Percentiles rank a stretch among this genome's conserved stretches.
These are phyloP conservation scores for Colletotrichum melonis DNA, from an alignment of 2,329 filamentous ascomycete species.

Conservation along the genomic window DNA sequence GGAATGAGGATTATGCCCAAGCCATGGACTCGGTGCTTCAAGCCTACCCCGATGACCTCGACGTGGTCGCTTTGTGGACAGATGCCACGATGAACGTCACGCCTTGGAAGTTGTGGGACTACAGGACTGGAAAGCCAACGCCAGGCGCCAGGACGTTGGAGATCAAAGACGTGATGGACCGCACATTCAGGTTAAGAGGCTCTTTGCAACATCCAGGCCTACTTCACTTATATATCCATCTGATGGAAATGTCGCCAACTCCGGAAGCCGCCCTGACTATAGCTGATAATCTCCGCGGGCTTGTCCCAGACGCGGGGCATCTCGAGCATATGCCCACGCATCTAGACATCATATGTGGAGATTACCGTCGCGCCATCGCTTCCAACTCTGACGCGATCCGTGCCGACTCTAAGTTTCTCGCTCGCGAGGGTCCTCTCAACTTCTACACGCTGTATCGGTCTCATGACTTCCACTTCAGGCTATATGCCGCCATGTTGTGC, in stretches of 20 bases:
- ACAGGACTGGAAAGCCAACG: conserved; percentile 43
- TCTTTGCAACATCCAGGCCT: conserved; percentile 73
- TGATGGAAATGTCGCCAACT: conserved; percentile 79
- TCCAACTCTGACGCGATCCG: conserved; percentile 75
- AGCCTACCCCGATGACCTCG: conserved; percentile 52
- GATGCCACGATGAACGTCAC: conserved; percentile 61
- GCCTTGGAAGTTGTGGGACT: conserved; percentile 58
- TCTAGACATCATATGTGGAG: conserved; percentile 78
- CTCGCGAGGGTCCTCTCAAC: conserved; percentile 68
- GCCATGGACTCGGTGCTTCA: conserved; percentile 52
- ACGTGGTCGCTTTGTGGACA: conserved; percentile 50
- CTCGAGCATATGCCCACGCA: conserved; percentile 83
- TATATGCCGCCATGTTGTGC: conserved; percentile 84
- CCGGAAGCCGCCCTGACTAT: conserved; percentile 72
- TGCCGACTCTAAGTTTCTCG: conserved; percentile 76
- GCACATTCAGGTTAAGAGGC: conserved; percentile 61
- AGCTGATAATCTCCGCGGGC: conserved; percentile 70
- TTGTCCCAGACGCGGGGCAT: conserved; percentile 78
- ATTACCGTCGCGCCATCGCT: conserved; percentile 74
- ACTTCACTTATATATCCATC: conserved; percentile 80
- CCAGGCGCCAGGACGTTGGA: conserved; percentile 37
- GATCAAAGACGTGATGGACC: conserved; percentile 48
- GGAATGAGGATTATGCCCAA: conserved; percentile 67
- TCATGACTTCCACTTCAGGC: conserved; percentile 80
- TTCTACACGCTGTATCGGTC: conserved; percentile 83